phyloP scores from a whole-genome alignment of 371 early-diverging fungal genomes.

The Circinella minor region DNA sequence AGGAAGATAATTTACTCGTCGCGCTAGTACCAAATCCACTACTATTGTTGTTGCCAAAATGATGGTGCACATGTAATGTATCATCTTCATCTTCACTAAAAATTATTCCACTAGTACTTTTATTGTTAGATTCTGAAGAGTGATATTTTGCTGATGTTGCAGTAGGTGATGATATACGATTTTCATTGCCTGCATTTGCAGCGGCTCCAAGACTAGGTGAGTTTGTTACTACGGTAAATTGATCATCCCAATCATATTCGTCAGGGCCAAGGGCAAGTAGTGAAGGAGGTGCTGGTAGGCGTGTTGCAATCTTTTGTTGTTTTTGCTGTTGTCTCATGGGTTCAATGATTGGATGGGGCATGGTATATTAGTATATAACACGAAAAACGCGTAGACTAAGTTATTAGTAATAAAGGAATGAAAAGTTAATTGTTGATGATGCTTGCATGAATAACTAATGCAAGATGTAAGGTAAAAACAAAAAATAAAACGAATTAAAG shows the following conservation, averaged over 20 bases:
- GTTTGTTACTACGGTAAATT: conserved; percentile 7
- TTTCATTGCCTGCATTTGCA: not conserved
- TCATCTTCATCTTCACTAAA: conserved; percentile 47
- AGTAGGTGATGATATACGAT: not conserved
- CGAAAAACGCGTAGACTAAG: not conserved
- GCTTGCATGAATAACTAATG: not conserved
- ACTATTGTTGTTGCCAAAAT: not conserved
- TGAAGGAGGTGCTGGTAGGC: conserved; percentile 14
- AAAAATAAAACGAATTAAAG: not conserved
- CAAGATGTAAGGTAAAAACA: not conserved
- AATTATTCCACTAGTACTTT: conserved; percentile 14
- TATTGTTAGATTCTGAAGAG: not conserved
- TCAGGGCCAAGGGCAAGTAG: conserved; percentile 13
- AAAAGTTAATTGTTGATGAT: not conserved
- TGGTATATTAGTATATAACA: not conserved
- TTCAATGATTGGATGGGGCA: not conserved
- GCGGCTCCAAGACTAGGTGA: conserved; percentile 8
- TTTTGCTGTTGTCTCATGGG: conserved; percentile 16
- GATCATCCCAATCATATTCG: conserved; percentile 18
- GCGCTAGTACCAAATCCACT: not conserved
- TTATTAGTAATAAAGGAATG: conserved; percentile 4
- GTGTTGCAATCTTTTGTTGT: conserved; percentile 19
- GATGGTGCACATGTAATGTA: conserved; percentile 3
- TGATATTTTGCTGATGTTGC: not conserved
- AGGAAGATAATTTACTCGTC: conserved; percentile 11